Base-by-base conservation (phyloP, 2,329 filamentous ascomycete species). In the Fusarium cyanostomum region DNA sequence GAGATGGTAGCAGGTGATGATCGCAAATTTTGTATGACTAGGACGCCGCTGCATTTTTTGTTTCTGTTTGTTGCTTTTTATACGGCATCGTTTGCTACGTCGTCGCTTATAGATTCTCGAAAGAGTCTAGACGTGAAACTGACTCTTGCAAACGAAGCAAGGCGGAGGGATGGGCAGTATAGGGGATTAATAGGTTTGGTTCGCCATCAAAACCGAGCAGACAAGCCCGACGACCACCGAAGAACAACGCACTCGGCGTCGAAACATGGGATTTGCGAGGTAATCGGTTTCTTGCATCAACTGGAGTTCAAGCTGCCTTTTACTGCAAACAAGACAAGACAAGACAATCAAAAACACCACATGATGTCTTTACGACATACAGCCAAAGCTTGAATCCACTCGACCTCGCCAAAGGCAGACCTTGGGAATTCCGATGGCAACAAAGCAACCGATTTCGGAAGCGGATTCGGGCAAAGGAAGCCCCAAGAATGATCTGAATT, bases 1-100 rank as follows among this genome's bases (percentile, higher is more conserved):
- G 60, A 55, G 60, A 45, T n/a, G 56, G 52, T 18, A 31, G 57
- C 60, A 59, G 59, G 57, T 48, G 63, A 67, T 59, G 66, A 63
- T 57, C 59, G 61, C 62, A 68, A 61, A 56, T 64, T 27, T 69
- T 75, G 73, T 75, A 75, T 67, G 72, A 75, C 58, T 74, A 75
- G 67, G 68, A 71, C 59, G 64, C 54, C 57, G 45, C 59, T 57
- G 54, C 59, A 57, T 67, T 69, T 57, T 59, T 65, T 53, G 48
- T 67, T 64, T 62, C 35, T 54, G 46, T 50, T 56, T 63, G 30
- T 42, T 65, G 43, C 24, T 49, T 56, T 56, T 68, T 68, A 56
- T 42, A 60, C 26, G 52, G 62, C 53, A 46, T 64, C 51, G 52
- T 39, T 53, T 53, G 42, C 43, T 54, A 33, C 27, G 53, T 56